Base-by-base conservation (phyloP, 1,139 yeast genomes). In the Geotrichum klebahnii region DNA sequence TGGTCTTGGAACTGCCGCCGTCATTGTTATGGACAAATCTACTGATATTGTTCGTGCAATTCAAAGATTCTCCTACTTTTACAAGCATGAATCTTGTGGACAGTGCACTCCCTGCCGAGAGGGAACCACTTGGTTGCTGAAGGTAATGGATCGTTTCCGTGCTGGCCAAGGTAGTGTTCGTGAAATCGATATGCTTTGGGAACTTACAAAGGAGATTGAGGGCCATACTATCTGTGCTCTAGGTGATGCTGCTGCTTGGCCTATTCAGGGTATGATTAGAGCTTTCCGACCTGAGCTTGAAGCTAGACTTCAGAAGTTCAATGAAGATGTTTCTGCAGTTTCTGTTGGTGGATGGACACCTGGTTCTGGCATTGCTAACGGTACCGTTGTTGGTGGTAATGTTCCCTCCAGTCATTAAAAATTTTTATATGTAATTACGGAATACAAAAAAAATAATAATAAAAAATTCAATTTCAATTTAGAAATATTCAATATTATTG, bases 81-180 rank as follows among this genome's bases (percentile, higher is more conserved):
- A 85, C 74, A 84, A 83, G 73, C 95, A 86, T 69, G 95, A 86
- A 74, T 84, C 94, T 9, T 86, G 95, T 72, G 95, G 95, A 55
- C 95, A 86, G 72, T 86, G 95, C 75, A 86, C 96, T 16, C 96
- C 96, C 54, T 87, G 96, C 72, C 82, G 96, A 70, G 96, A 87
- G 73, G 96, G 96, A 56, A 87, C 96, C 44, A 83, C 95, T 31
- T 86, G 92, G 85, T 73, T 86, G 59, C 75, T 77, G 55, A 83
- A 80, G 70, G 82, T 85, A 78, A 86, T 86, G 95, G 85, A 83
- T 64, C 79, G 95, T 66, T 78, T 87, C 67, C 78, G 73, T 54
- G 72, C 70, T 54, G 95, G 95, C 46, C 92, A 84, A 73, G 95
- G 94, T 46, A 76, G 78, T 55, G 81, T 77, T 61, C 78, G 80